phyloP scores from a whole-genome alignment of 1,139 yeast genomes.

The Geotrichum bryndzae region DNA sequence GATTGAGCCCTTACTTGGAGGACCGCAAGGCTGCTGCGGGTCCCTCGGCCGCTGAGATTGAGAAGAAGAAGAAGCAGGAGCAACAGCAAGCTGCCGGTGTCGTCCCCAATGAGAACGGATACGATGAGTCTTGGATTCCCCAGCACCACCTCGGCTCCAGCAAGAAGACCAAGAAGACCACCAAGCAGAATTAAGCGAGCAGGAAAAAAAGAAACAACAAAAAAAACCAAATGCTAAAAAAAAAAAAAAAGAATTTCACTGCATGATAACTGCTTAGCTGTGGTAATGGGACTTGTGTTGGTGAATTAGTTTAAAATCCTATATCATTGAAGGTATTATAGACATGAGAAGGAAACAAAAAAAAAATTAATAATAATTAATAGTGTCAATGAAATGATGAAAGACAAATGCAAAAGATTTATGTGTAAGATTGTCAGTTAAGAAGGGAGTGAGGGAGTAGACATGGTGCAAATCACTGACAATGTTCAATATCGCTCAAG shows the following conservation, averaged over 20 bases:
- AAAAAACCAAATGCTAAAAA: no score
- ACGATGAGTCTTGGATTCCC: constrained; percentile 57
- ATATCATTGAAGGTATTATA: neutral
- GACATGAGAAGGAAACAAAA: neutral
- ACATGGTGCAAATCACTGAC: neutral
- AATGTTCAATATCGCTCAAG: constrained; percentile 8
- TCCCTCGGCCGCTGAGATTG: constrained; percentile 13
- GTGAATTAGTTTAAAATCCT: neutral
- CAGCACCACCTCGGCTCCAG: constrained; percentile 40
- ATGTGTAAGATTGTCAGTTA: no score
- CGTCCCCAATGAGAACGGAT: constrained; percentile 34
- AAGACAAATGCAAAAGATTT: no score
- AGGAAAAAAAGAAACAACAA: no score
- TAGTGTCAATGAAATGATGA: no score
- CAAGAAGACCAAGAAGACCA: constrained; percentile 11
- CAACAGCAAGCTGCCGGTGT: constrained; percentile 22
- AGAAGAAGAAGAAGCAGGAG: constrained; percentile 20
- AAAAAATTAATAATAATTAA: neutral
- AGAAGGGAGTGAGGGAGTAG: no score
- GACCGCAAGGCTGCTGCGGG: constrained; percentile 22
- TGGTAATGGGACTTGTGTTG: neutral
- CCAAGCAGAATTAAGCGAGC: constrained; percentile 5
- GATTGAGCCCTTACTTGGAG: constrained; percentile 40
- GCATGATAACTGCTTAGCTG: neutral
- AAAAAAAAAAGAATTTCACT: neutral